Evolutionary conservation across 2,329 filamentous ascomycete genomes (phyloP), one percentile per base, ranked within the genome.

Genomic region (Hypoxylon sp.): DNA sequence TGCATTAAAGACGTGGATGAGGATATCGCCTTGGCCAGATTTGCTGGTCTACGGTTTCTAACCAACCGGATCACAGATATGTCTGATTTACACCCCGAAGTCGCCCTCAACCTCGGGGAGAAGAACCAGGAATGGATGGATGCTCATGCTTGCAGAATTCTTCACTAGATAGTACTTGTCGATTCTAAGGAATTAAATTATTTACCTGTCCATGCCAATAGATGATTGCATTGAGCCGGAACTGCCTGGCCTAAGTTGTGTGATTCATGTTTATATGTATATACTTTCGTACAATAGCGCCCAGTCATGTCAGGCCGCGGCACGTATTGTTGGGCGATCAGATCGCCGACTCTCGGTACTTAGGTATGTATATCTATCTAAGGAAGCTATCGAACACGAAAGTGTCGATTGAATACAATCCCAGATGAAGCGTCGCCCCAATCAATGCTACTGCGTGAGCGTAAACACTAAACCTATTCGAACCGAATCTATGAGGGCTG

Each of bases 21-120:
- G 24, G 44, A 41, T 63, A 19, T 28, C 6, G 10, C 24, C 20
- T 56, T 44, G 34, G 56, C 32, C 43, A 39, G 32, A 32, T 49
- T 19, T 34, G 15, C 24, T 32, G 43, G 47, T 44, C 56, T 43
- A 30, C 41, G 43, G 39, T 24, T 55, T 50, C 20, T 53, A 51
- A 49, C 51, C 26, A 56, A 37, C 30, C 10, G n/a, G 24, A 28
- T 26, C 30, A 39, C 19, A 15, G 11, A 28, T 39, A 32, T 51
- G 41, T 49, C 41, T 48, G 59, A 48, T 46, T 30, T 37, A 22
- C 51, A 50, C 53, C 47, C 48, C 30, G 58, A 61, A 61, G 46
- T 15, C 34, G 43, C 51, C 50, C 39, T 46, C 43, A 28, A 39
- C 24, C 49, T 32, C 37, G 48, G n/a, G 46, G 32, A 22, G 49